phyloP scores from a whole-genome alignment of 331 rosid species.

The Acacia concinna region DNA sequence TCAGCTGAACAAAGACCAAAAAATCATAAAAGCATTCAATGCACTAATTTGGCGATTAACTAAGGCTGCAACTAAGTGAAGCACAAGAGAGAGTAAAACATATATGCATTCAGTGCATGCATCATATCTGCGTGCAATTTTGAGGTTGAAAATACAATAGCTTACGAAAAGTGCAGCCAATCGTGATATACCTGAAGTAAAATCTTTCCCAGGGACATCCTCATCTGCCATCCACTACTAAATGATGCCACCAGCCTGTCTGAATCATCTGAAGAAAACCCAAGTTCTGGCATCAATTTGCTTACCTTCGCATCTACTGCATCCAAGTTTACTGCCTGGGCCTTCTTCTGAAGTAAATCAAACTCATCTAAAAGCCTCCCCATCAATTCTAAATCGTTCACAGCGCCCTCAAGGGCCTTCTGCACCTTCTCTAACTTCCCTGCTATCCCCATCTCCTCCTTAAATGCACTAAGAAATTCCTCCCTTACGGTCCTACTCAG shows the following conservation, averaged over 20 bases:
- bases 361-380: slow-evolving; percentile 19
- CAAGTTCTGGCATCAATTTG: slow-evolving; percentile 44
- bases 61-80: not conserved
- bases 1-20: not conserved
- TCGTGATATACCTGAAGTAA: slow-evolving; percentile 70
- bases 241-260: slow-evolving; percentile 92
- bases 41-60: not conserved
- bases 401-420: slow-evolving; percentile 56
- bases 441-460: slow-evolving; percentile 89
- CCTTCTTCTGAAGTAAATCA: slow-evolving; percentile 14
- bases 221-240: slow-evolving; percentile 99
- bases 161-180: not conserved
- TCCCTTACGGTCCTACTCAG: slow-evolving; percentile 84
- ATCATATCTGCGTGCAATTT: not conserved
- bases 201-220: slow-evolving; percentile 97
- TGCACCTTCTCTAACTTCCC: slow-evolving; percentile 80
- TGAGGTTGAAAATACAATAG: slow-evolving; percentile 19
- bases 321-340: slow-evolving; percentile 19
- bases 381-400: slow-evolving; percentile 13
- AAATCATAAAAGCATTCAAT: not conserved
- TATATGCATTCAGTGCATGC: too few relatives aligned
- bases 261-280: slow-evolving; percentile 78
- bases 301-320: slow-evolving; percentile 6
- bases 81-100: not conserved
- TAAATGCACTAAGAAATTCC: slow-evolving; percentile 83